Evolutionary conservation across 768 basidiomycete genomes (phyloP).

Genomic region (Suillus fuscotomentosus): DNA sequence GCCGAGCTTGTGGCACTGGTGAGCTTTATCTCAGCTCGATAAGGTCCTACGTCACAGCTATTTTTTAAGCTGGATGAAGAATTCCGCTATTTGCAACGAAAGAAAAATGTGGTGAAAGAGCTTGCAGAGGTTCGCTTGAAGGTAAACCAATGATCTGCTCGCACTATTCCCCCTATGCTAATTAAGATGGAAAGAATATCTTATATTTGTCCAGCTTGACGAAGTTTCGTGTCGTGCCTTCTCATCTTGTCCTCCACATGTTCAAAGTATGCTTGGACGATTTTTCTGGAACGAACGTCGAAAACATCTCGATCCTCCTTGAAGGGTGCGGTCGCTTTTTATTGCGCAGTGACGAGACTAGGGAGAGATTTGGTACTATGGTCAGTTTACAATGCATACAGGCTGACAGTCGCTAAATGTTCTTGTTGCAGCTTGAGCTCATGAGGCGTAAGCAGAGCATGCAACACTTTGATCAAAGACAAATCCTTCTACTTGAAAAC

Average conservation of each 20-base stretch:
- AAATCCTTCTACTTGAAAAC: conserved; percentile 89
- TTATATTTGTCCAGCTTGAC: conserved; percentile 87
- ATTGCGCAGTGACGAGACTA: conserved; percentile 83
- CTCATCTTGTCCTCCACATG: conserved; percentile 90
- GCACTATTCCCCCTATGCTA: conserved; percentile 1
- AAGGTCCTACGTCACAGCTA: conserved; percentile 5
- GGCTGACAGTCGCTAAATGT: background rate
- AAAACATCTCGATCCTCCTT: conserved; percentile 86
- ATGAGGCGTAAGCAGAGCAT: conserved; percentile 94
- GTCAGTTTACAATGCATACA: conserved; percentile 36
- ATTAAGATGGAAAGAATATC: conserved; percentile 61
- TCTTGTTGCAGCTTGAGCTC: conserved; percentile 69
- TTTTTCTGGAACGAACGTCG: conserved; percentile 89
- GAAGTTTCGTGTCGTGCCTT: conserved; percentile 91
- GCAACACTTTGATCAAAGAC: conserved; percentile 90
- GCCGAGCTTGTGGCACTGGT: conserved; percentile 79
- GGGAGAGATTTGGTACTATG: conserved; percentile 86
- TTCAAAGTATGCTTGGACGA: conserved; percentile 98
- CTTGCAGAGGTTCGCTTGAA: conserved; percentile 82
- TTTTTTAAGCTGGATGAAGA: conserved; percentile 85
- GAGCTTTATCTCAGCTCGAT: conserved; percentile 29
- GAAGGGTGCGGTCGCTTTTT: conserved; percentile 95
- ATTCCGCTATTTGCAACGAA: conserved; percentile 91
- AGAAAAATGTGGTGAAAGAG: conserved; percentile 91
- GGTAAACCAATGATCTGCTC: conserved; percentile 38